Conservation (phyloP, 352 stramenopile genomes). For the Phytophthora pini region DNA sequence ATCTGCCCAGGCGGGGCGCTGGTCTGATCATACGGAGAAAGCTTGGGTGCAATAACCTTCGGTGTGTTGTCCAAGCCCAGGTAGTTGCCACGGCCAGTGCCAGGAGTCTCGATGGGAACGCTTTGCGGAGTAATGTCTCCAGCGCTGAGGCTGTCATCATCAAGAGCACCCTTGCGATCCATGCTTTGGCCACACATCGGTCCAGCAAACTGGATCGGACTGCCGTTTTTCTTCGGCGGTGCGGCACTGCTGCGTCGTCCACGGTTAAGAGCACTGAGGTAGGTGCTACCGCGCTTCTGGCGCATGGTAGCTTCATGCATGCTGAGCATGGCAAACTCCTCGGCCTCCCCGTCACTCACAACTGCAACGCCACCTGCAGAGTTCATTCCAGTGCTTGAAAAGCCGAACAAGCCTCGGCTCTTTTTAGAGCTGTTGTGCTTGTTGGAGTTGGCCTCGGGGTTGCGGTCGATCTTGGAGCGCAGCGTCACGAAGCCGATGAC, state of each 20-base stretch:
- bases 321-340: constrained; percentile 86
- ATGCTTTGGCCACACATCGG: constrained; percentile 54
- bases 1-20: constrained; percentile 39
- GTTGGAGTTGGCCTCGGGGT: constrained; percentile 22
- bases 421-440: constrained; percentile 38
- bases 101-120: constrained; percentile 39
- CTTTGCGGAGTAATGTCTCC: constrained; percentile 36
- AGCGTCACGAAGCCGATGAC: constrained; percentile 73
- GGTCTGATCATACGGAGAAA: constrained; percentile 23
- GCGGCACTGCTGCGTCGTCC: constrained; percentile 27
- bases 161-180: constrained; percentile 43
- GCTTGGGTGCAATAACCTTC: constrained; percentile 25
- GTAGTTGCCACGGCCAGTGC: constrained; percentile 33
- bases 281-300: constrained; percentile 54
- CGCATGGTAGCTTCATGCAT: constrained; percentile 70
- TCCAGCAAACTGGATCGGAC: constrained; percentile 56
- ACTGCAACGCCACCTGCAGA: constrained; percentile 31
- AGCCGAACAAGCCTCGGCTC: constrained; percentile 39
- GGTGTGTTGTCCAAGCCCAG: constrained; percentile 39
- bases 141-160: constrained; percentile 26
- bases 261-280: constrained; percentile 49
- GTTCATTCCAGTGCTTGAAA: constrained; percentile 36
- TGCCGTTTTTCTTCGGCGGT: constrained; percentile 38
- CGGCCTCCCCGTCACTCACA: constrained; percentile 50
- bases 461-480: constrained; percentile 51